phyloP scores from a whole-genome alignment of 2,329 filamentous ascomycete genomes.

The Xylariales sp. region DNA sequence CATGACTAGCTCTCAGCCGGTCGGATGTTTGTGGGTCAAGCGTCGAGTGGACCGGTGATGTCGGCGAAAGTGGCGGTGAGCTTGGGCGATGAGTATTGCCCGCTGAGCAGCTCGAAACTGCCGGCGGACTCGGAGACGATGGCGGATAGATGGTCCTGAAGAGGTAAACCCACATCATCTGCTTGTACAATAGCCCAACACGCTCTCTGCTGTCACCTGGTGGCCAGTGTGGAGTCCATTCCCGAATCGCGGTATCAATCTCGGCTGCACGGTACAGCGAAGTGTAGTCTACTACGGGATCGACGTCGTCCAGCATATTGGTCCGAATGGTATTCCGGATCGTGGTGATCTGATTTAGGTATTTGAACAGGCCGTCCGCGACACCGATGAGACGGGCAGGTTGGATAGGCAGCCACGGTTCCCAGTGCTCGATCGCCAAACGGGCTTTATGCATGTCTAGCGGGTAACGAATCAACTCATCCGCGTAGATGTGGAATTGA shows the following conservation, averaged over 20 bases:
- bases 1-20: conserved; percentile 22
- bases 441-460: conserved; percentile 30
- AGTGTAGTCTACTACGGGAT: conserved; percentile 68
- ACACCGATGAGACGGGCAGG: conserved; percentile 68
- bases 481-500: conserved; percentile 72
- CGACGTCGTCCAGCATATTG: conserved; percentile 56
- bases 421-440: conserved; percentile 40
- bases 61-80: conserved; percentile 16
- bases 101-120: conserved; percentile 13
- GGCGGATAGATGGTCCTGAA: conserved; percentile 59
- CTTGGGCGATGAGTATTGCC: conserved; percentile 7
- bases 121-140: conserved; percentile 16
- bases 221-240: conserved; percentile 66
- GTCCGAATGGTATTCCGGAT: conserved; percentile 70
- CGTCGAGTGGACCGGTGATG: conserved; percentile 14
- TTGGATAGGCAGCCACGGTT: conserved; percentile 35
- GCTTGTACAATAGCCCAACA: conserved; percentile 56
- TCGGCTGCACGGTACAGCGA: conserved; percentile 68
- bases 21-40: conserved; percentile 11
- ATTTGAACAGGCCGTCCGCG: conserved; percentile 73
- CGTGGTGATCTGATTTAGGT: conserved; percentile 73
- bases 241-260: conserved; percentile 69
- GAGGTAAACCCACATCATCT: conserved; percentile 63
- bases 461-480: conserved; percentile 53
- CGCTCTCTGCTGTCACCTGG: conserved; percentile 51